Evolutionary conservation across 1,139 yeast genomes (phyloP).

Genomic region (Hyphopichia wangnamkhiaoensis): DNA sequence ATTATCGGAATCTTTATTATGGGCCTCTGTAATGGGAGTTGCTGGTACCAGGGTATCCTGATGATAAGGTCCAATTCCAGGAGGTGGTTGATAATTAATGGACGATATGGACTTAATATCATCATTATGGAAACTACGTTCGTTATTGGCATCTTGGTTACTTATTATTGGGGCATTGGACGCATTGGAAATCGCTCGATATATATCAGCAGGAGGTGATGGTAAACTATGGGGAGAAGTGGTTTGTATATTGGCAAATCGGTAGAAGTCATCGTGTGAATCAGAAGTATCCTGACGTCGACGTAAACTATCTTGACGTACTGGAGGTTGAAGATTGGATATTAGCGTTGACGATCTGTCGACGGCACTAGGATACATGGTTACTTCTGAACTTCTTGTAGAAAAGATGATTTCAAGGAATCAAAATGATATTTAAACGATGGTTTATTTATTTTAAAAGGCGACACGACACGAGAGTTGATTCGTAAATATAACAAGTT

Average conservation of each 20-base stretch:
- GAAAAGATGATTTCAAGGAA: no score
- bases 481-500: no score
- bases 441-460: no score
- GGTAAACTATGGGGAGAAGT: neutral
- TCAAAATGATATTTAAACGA: no score
- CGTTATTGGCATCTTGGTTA: neutral
- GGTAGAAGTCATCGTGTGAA: slow-evolving; percentile 1
- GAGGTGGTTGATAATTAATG: no score
- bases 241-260: slow-evolving; percentile 2
- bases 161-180: slow-evolving; percentile 2
- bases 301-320: neutral
- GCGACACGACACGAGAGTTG: no score
- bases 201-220: slow-evolving; percentile 1
- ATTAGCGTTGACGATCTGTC: slow-evolving; percentile 1
- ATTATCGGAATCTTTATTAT: slow-evolving; percentile 5
- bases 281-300: neutral
- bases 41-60: neutral
- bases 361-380: slow-evolving; percentile 1
- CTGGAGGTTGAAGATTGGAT: neutral
- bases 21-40: neutral
- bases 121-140: no score
- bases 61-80: neutral
- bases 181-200: neutral
- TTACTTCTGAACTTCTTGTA: no score
- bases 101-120: no score